phyloP scores from a whole-genome alignment of 352 stramenopile genomes.

The Pythium insidiosum region DNA sequence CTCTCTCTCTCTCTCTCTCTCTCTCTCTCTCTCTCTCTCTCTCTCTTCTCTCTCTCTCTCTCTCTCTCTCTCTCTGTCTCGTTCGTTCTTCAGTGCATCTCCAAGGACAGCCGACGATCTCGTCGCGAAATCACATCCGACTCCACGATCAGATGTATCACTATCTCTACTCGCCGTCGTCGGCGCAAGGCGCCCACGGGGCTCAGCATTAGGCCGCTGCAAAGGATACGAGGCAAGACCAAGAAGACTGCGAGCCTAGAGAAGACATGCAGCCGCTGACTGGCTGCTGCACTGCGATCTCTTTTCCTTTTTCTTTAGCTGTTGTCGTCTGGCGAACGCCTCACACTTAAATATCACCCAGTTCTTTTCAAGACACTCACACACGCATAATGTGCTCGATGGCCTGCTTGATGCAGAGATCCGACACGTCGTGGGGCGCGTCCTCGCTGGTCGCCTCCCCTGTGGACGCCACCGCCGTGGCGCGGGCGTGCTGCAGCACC shows the following conservation, averaged over 20 bases:
- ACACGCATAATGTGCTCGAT: constrained; percentile 67
- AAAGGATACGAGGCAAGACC: neutral
- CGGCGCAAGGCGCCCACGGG: no score
- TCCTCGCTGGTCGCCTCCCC: neutral
- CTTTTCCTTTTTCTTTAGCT: no score
- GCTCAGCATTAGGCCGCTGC: no score
- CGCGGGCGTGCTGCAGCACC: constrained; percentile 4
- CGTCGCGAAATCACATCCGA: constrained; percentile 75
- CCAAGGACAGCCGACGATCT: constrained; percentile 80
- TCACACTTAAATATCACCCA: no score
- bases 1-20: no score
- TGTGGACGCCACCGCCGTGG: neutral
- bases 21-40: no score
- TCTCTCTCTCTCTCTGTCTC: no score
- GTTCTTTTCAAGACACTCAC: no score
- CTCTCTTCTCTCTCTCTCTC: no score
- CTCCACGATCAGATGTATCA: constrained; percentile 96
- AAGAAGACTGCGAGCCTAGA: neutral
- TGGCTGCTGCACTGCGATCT: no score
- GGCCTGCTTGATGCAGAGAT: constrained; percentile 57
- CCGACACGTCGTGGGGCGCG: constrained; percentile 19
- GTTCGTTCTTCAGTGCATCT: constrained; percentile 78
- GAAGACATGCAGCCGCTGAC: no score
- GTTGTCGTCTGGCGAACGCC: no score
- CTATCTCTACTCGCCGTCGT: constrained; percentile 71